These are phyloP conservation scores for Phragmites australis DNA, from an alignment of 176 grass and related monocot species.

Conservation along the genomic window DNA sequence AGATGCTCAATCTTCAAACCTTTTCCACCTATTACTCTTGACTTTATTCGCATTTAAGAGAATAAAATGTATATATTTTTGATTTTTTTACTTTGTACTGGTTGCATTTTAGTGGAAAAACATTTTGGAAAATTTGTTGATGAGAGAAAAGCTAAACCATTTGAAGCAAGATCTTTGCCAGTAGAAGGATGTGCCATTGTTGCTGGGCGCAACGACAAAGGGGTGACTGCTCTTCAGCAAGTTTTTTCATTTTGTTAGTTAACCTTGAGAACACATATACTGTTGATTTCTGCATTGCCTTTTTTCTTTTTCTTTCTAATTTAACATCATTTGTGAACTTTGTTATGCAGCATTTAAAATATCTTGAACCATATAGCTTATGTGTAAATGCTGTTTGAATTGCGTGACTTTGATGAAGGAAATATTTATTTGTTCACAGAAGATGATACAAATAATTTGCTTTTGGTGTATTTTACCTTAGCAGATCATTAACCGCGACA, in stretches of 20 bases:
- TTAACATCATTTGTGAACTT: background rate
- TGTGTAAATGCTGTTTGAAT: background rate
- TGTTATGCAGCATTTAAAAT: slow-evolving; percentile 18
- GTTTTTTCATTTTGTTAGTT: slow-evolving; percentile 99
- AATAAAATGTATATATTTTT: background rate
- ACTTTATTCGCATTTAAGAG: too few species aligned
- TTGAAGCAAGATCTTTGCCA: slow-evolving; percentile 77
- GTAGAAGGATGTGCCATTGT: slow-evolving; percentile 79
- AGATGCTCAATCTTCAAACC: too few species aligned
- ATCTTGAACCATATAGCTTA: background rate
- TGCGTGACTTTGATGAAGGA: background rate
- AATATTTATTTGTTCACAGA: background rate
- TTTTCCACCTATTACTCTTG: slow-evolving; percentile 15
- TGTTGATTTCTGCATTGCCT: background rate
- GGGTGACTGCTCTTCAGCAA: slow-evolving; percentile 98
- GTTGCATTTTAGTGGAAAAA: slow-evolving; percentile 66
- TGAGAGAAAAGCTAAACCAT: slow-evolving; percentile 74
- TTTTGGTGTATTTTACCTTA: background rate
- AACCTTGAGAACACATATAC: slow-evolving; percentile 34
- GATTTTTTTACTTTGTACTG: background rate
- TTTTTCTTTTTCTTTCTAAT: background rate
- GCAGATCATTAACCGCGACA: slow-evolving; percentile 1
- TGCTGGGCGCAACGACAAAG: slow-evolving; percentile 95
- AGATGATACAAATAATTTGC: background rate
- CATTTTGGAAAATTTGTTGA: slow-evolving; percentile 89